Base-by-base conservation (phyloP, 768 basidiomycete genomes). In the Russula ochroleuca region DNA sequence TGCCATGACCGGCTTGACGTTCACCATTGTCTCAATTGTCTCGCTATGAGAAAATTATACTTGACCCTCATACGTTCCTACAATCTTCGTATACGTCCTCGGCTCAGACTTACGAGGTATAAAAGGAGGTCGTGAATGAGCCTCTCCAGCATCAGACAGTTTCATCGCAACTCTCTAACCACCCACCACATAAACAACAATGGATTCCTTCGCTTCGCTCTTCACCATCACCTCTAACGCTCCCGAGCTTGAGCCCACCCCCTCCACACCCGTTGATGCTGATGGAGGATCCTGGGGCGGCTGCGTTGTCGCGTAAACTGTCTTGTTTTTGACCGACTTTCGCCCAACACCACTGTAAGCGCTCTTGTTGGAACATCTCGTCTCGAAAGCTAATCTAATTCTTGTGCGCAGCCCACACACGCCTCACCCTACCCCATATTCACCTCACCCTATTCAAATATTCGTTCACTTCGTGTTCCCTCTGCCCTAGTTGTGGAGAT, bases 281-380 rank as follows among this genome's bases (percentile, higher is more conserved):
- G 48, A 14, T 14, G 37, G 23, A 13, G 15, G 31, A 5, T 5
- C 10, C 9, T 43, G 57, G 0, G 17, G 15, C 11, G 23, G 33
- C 37, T 59, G 58, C 38, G 13, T 50, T 11, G 14, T 59, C 21
- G 37, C 58, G 13, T 59, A 59, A 37, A 40, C 19, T 38, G 49
- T 8, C 0, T 40, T 40, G 11, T 19, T 6, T 38, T 33, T 28
- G 28, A 50, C 49, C 8, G 15, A 49, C 15, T 8, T 17, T 23
- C 14, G 0, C 25, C 48, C n/a, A 7, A 51, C 37, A 21, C 38
- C 17, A 28, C 19, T 14, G 17, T n/a, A 0, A 23, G 28, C n/a
- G 14, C 25, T 23, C 1, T 38, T 54, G 28, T 28, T 28, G 28
- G 28, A 5, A 28, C 28, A 28, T 28, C 28, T 5, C 28, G 2